Base-by-base conservation (phyloP, 2,329 filamentous ascomycete genomes). In the Curvularia lunata region DNA sequence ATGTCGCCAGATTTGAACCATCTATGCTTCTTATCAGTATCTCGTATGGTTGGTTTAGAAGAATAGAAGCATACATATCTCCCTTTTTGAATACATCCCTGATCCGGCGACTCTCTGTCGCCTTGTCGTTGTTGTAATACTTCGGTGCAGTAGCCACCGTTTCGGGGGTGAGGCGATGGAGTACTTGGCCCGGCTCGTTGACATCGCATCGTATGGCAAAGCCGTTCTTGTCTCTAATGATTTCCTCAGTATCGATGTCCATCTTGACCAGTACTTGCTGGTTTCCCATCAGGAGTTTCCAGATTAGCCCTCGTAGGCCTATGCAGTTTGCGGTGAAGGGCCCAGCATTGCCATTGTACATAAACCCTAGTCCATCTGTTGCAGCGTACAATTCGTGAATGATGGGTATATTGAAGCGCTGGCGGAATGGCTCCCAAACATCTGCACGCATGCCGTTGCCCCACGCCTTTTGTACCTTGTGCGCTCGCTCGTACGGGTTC, bases 391-490 rank as follows among this genome's bases (percentile, higher is more conserved):
- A 61, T 61, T 79, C 77, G 37, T 76, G 71, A 54, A 79, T 77
- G 18, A 72, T 62, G 4, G 73, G 71, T 38, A 79, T 77, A 13
- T 69, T 68, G 57, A 79, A 79, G 2, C 77, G 68, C 48, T 78
- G 62, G 18, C 75, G 69, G 54, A 79, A 79, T 0, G 64, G 67
- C 52, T 77, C 74, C 75, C 77, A 79, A 0, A 79, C 75, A 57
- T 79, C 77, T 12, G 75, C 74, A 12, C 77, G 59, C 73, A 79
- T 76, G n/a, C 77, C 77, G 48, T 79, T 79, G 12, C 77, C 76
- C 72, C 72, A 78, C 4, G 74, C 75, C 56, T 75, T 57, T 19
- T 70, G 46, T 2, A 75, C 74, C 18, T 69, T 73, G 54, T 78
- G 72, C 12, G 63, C 63, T 10, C 66, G 63, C 52, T 77, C 75